Evolutionary conservation across 176 grass and related monocot species (phyloP), one percentile per base, ranked within the genome.

Genomic region (Ampelocalamus luodianensis): DNA sequence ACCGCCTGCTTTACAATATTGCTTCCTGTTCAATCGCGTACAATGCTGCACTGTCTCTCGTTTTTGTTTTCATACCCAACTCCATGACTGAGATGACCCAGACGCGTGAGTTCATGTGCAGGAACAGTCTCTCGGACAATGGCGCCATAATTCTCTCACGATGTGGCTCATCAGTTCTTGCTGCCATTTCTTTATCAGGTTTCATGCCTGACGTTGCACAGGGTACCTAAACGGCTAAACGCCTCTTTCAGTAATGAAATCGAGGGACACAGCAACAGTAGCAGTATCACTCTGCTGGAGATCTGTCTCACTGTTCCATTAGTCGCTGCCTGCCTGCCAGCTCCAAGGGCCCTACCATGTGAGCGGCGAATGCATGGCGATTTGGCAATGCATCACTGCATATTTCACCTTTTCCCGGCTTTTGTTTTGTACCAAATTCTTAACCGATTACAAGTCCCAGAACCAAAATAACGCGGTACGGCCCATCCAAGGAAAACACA

Each of bases 121-220:
- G 50, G 65, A 71, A 49, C 65, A 78, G 83, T 77, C 24, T 13
- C 27, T 18, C 1, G 8, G 74, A 16, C 72, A 60, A 10, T 9
- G 26, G 54, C 13, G 18, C 50, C 39, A 60, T 23, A 26, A 17
- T 32, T 51, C 9, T 29, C 67, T 36, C 29, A 14, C 51, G 10
- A 6, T 2, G 0, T 8, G 27, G 17, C 37, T 27, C 20, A 9
- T 27, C 20, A 9, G 53, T 34, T 84, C 27, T 24, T 66, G n/a
- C 36, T 81, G 68, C 58, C 68, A 51, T 64, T 68, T 82, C 86
- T n/a, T 88, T 78, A 44, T 83, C 86, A 62, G 38, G 44, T 20
- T 72, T 40, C 79, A 78, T 53, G 86, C 0, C 17, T 14, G 65
- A 22, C 49, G 51, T 51, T 68, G 65, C 76, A 38, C 17, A 17